Evolutionary conservation across 805 yeast genomes (phyloP).

Genomic region (Candida nanaspora): DNA sequence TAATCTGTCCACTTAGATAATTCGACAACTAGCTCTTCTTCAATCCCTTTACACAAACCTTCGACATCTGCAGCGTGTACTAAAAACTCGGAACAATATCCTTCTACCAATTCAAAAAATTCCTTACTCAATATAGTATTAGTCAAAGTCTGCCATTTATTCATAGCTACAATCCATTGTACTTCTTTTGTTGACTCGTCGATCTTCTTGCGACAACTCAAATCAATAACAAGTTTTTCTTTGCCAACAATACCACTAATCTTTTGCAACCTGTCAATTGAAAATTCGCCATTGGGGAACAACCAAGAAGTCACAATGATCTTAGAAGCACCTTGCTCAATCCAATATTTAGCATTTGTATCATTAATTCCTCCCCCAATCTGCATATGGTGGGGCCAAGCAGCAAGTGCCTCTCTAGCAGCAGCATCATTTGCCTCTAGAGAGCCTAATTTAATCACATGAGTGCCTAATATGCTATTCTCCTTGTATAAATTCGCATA

Average conservation of each 20-base stretch:
- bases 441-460: conserved; percentile 86
- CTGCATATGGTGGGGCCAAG: conserved; percentile 74
- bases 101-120: conserved; percentile 45
- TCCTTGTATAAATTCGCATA: conserved; percentile 65
- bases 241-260: conserved; percentile 56
- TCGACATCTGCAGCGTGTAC: conserved; percentile 99
- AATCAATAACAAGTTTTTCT: conserved; percentile 70
- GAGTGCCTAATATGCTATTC: conserved; percentile 65
- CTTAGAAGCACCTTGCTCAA: conserved; percentile 72
- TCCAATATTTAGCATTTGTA: conserved; percentile 71
- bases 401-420: conserved; percentile 63
- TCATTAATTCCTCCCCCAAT: conserved; percentile 90
- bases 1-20: conserved; percentile 74
- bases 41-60: conserved; percentile 92
- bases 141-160: conserved; percentile 94
- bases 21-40: conserved; percentile 61
- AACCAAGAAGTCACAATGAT: conserved; percentile 91
- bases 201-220: conserved; percentile 62
- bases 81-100: conserved; percentile 78
- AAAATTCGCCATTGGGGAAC: conserved; percentile 58
- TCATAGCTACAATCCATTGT: conserved; percentile 93
- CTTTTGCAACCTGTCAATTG: conserved; percentile 40
- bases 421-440: conserved; percentile 71
- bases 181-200: conserved; percentile 18
- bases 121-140: conserved; percentile 45